Evolutionary conservation across 306 rosid genomes (phyloP), one percentile per base, ranked within the genome.

Genomic region (Rosa chinensis): DNA sequence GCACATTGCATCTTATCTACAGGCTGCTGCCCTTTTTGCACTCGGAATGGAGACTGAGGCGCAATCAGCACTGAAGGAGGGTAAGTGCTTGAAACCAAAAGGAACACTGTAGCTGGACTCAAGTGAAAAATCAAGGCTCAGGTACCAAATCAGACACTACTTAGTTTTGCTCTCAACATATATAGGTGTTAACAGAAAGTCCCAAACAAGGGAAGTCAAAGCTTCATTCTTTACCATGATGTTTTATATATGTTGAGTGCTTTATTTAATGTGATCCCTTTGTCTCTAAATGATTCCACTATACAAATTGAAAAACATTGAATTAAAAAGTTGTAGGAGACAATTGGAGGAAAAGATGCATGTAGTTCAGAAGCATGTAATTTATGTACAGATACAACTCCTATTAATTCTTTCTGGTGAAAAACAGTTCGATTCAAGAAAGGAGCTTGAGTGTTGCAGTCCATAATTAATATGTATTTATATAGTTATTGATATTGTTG

Each of bases 1-100:
- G 95, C 90, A 92, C 73, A 84, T 92, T 80, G 97, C 97, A 76
- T 90, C 89, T 20, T 90, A 90, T 87, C 94, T 92, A 70, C 95
- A 92, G 82, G 87, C 89, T 47, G 95, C 82, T 45, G 83, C 92
- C 44, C 90, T 92, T 43, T 67, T 85, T 28, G 77, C 80, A 50
- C 84, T 85, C 49, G 93, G 90, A 39, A 87, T 83, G 97, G 93
- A 87, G 79, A 90, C 56, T 66, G 91, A 90, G 83, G 87, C 95
- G 0, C 90, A 85, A 77, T 85, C 73, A 73, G 93, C 97, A 11
- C 89, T 90, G 28, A 90, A 89, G 82, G 97, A 92, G 8, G 95
- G 92, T 55, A 43, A 89, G 40, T 80, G 71, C 88, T 86, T 62
- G 97, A 92, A 82, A 79, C 93, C 20, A 90, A 87, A 88, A 45